Base-by-base conservation (phyloP, 2,329 filamentous ascomycete species). In the Exserohilum rostratum region DNA sequence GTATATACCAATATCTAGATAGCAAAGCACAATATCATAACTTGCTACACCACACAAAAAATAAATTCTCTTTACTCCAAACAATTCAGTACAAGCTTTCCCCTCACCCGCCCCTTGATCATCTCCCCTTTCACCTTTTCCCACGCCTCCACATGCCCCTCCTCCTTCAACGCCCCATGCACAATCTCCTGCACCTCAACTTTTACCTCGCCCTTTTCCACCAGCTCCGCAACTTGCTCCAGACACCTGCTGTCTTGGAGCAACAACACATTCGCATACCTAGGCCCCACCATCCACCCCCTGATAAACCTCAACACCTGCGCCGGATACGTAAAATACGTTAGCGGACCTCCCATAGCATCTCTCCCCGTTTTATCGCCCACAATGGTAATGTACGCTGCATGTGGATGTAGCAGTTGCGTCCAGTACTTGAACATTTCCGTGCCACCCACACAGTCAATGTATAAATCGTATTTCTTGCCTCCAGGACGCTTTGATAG, bases 391-490 rank as follows among this genome's bases (percentile, higher is more conserved):
- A 78, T 72, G 57, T 79, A 83, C 17, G 72, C 66, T 6, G 63
- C 44, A 68, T 75, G 62, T 6, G 72, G 78, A 17, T 77, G 64
- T 7, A 72, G 55, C 1, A 72, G 39, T 3, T 62, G 50, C 11
- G 57, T 64, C 65, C 66, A 68, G 29, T 64, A 55, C 7, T 61
- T 52, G 61, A 79, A 84, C 17, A 85, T 69, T 2, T 78, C 65
- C 40, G 83, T 79, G 18, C 76, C 76, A 11, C 83, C 82, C 4
- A 80, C 74, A 39, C 78, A 80, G 60, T 85, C 83, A 39, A 83
- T 74, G 46, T 84, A 77, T 38, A 78, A 62, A 62, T 83, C 75
- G 18, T 63, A 70, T 43, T 70, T 66, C 39, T 79, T 77, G 0
- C 71, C 62, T 2, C 44, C 38, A 55, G n/a, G 58, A 29, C 18